A percentile compares a stretch with the other conserved stretches of the same genome.
These are phyloP conservation scores for Yarrowia porcina DNA, from an alignment of 805 yeast species.

Conservation along the genomic window DNA sequence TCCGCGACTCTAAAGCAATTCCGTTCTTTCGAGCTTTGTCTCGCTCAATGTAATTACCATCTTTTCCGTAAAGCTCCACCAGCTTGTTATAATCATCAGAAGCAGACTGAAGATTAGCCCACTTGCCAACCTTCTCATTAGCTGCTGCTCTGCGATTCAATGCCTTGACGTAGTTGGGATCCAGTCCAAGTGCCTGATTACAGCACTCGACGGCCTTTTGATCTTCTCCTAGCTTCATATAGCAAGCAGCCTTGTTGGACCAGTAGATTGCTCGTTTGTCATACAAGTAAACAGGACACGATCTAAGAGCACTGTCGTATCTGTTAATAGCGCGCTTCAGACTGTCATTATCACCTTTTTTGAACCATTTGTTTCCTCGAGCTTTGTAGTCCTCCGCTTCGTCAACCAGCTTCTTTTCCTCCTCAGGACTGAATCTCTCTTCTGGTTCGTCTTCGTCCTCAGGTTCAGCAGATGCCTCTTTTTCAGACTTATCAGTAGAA, in stretches of 20 bases:
- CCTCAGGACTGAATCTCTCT: conserved; percentile 28
- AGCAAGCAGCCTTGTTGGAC: conserved; percentile 35
- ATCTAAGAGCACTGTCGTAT: conserved; percentile 29
- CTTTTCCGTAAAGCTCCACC: conserved; percentile 21
- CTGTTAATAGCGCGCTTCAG: conserved; percentile 27
- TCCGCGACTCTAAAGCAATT: conserved; percentile 28
- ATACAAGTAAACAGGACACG: conserved; percentile 28
- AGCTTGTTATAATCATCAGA: conserved; percentile 32
- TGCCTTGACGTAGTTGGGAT: conserved; percentile 62
- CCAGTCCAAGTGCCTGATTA: conserved; percentile 56
- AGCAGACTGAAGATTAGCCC: conserved; percentile 35
- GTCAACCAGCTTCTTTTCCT: conserved; percentile 30
- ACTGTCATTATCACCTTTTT: conserved; percentile 5
- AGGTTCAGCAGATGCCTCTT: not conserved
- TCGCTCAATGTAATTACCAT: conserved; percentile 18
- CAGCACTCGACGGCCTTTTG: conserved; percentile 59
- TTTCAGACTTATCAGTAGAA: not conserved
- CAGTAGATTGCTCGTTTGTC: conserved; percentile 28
- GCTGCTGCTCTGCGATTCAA: conserved; percentile 76
- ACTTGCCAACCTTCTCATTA: conserved; percentile 39
- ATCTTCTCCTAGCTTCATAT: conserved; percentile 31
- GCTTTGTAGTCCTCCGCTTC: conserved; percentile 44
- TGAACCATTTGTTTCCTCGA: conserved; percentile 35
- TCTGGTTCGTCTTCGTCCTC: not conserved
- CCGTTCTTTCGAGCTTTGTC: conserved; percentile 12